phyloP scores from a whole-genome alignment of 768 basidiomycete species.

The Clitopilus hobsonii region DNA sequence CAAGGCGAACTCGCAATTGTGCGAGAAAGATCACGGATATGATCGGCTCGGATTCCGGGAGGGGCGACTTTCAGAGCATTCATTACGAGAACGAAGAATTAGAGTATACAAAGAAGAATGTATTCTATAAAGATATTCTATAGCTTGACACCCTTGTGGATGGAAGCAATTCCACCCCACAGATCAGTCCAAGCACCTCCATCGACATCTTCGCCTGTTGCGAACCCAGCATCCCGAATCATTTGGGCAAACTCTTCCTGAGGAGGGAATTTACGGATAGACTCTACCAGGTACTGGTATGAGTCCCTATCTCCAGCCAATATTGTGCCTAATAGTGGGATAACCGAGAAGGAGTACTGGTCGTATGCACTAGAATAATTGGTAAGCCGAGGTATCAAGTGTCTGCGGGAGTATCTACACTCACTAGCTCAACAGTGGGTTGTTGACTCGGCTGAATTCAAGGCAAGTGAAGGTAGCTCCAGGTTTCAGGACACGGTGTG shows the following conservation, averaged over 20 bases:
- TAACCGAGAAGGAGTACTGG: constrained; percentile 92
- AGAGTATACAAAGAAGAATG: not conserved
- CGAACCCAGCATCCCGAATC: constrained; percentile 84
- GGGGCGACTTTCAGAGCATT: not conserved
- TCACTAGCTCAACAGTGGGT: constrained; percentile 82
- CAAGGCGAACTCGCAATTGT: constrained; percentile 2
- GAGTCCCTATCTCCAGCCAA: constrained; percentile 92
- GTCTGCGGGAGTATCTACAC: constrained; percentile 25
- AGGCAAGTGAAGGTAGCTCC: constrained; percentile 94
- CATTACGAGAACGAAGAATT: not conserved
- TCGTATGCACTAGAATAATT: constrained; percentile 69
- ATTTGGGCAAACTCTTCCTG: constrained; percentile 86
- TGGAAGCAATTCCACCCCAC: constrained; percentile 84
- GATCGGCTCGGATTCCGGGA: not conserved
- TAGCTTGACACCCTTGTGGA: constrained; percentile 82
- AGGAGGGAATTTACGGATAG: constrained; percentile 88
- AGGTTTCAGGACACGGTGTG: constrained; percentile 91
- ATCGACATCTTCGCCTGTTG: constrained; percentile 63
- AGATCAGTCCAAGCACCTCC: constrained; percentile 84
- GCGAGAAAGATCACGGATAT: constrained; percentile 14
- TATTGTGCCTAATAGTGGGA: constrained; percentile 94
- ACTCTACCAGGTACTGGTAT: constrained; percentile 97
- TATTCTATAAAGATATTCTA: constrained; percentile 23
- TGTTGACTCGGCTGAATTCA: constrained; percentile 91
- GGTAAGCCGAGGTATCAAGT: constrained; percentile 4